A percentile compares a stretch with the other conserved stretches of the same genome.
Conservation (phyloP, 345 rosid genomes). For the Arabidopsis suecica region DNA sequence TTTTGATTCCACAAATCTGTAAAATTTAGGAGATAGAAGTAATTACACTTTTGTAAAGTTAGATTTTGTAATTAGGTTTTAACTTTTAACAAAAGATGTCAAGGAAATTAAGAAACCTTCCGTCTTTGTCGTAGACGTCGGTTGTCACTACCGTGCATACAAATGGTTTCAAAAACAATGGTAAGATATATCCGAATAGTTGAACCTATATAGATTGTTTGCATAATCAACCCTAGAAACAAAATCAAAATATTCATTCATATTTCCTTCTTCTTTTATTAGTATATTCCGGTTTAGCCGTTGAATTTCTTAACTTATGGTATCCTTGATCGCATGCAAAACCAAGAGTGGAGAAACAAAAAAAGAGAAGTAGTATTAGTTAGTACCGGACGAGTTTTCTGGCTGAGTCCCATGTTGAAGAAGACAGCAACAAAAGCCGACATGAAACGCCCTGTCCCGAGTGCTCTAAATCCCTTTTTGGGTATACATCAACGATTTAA, state of each 20-base stretch:
- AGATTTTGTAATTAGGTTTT: neutral
- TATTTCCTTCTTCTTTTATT: neutral
- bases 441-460: constrained; percentile 49
- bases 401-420: constrained; percentile 59
- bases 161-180: constrained; percentile 58
- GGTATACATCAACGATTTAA: neutral
- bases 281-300: neutral
- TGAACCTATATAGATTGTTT: constrained; percentile 1
- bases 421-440: constrained; percentile 44
- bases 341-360: neutral
- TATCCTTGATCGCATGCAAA: constrained; percentile 3
- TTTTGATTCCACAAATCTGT: constrained; percentile 69
- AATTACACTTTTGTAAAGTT: neutral
- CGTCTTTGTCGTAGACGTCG: constrained; percentile 70
- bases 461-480: constrained; percentile 55
- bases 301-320: neutral
- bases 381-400: constrained; percentile 64
- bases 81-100: neutral
- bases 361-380: neutral
- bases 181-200: constrained; percentile 35
- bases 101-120: constrained; percentile 54
- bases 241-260: neutral
- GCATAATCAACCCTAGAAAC: neutral
- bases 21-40: neutral
- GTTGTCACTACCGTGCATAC: constrained; percentile 80